Base-by-base conservation (phyloP, 805 yeast genomes). In the Candida berthetii region DNA sequence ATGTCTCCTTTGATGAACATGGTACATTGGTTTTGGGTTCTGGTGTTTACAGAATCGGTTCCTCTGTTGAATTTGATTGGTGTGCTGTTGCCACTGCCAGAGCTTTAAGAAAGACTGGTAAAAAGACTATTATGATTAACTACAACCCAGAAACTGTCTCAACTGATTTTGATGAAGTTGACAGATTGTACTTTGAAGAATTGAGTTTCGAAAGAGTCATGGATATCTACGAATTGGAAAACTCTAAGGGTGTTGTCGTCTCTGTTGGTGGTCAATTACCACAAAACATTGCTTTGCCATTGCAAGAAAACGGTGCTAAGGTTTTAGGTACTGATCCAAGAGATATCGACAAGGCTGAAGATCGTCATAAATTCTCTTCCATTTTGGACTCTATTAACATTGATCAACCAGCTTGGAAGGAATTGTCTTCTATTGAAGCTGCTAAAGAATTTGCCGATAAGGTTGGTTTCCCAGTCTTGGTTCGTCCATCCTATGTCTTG, bases 41-140 rank as follows among this genome's bases (percentile, higher is more conserved):
- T n/a, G 98, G 99, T 72, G 99, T 93, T 39, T 91, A 91, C 78
- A 80, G 99, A 67, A 91, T 91, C 64, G 99, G 99, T 45, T 90
- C 97, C 2, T 89, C 97, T 27, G 99, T 91, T 42, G 99, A 93
- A 70, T 91, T 91, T 58, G 99, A 91, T 66, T 91, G 99, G 99
- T 91, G 99, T 75, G 99, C 98, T 42, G 99, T 91, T 48, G 79
- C 93, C 49, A 85, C 99, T 44, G 96, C 96, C 42, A 82, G 97
- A 62, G 89, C 97, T 35, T 79, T 91, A 55, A 81, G 99, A 65
- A 84, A 79, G 41, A 72, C 79, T 42, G 96, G 96, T 49, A 82
- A 81, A 64, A 86, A 82, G 67, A 91, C 99, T 27, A 81, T 91
- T 51, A 91, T 91, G 99, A 78, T 91, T 60, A 91, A 91, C 74